phyloP scores from a whole-genome alignment of 305 asterid genomes.

The Fraxinus xanthoxyloides region DNA sequence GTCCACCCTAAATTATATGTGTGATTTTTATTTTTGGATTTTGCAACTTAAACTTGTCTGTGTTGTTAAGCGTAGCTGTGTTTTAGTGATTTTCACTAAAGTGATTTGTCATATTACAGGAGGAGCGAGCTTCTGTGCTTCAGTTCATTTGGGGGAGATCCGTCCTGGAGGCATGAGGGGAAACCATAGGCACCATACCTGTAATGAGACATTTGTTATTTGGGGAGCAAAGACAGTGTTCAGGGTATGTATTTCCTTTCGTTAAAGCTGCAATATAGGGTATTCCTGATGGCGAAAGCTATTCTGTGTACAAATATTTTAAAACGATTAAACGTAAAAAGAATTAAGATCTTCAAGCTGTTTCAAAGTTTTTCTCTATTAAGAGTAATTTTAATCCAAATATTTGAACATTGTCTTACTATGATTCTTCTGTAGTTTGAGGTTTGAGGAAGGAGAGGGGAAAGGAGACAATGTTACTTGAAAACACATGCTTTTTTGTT shows the following conservation, averaged over 20 bases:
- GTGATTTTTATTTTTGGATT: background rate
- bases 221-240: slow-evolving; percentile 95
- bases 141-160: slow-evolving; percentile 80
- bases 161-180: slow-evolving; percentile 75
- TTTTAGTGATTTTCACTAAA: slow-evolving; percentile 16
- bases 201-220: slow-evolving; percentile 85
- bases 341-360: background rate
- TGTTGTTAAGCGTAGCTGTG: background rate
- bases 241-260: slow-evolving; percentile 52
- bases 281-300: too few species aligned
- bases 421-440: background rate
- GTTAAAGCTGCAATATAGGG: background rate
- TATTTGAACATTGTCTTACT: slow-evolving; percentile 7
- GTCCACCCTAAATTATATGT: background rate
- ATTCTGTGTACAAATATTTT: background rate
- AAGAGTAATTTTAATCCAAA: background rate
- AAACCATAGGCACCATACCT: slow-evolving; percentile 82
- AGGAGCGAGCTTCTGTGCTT: slow-evolving; percentile 64
- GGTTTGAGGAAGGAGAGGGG: background rate
- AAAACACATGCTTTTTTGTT: background rate
- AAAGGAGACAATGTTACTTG: background rate
- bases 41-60: background rate
- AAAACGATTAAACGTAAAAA: background rate
- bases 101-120: slow-evolving; percentile 45
- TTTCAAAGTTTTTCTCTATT: background rate